Percentiles rank a stretch among this genome's conserved stretches.
phyloP scores from a whole-genome alignment of 495 filamentous ascomycete species.

The Neurospora intermedia region DNA sequence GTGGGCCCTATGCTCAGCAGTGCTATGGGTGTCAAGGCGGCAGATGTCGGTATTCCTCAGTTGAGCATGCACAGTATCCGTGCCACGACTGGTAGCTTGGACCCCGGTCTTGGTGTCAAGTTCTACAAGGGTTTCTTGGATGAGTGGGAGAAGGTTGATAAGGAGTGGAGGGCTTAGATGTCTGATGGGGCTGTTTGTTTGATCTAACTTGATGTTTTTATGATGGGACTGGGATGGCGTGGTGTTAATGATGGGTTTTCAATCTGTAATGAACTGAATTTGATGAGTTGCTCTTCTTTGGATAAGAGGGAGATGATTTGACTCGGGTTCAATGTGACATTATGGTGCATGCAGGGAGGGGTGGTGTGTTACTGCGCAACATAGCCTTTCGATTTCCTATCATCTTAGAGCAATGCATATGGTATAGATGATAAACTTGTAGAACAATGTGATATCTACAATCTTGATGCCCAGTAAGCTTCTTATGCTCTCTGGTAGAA shows the following conservation, averaged over 20 bases:
- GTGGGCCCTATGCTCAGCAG: constrained; percentile 87
- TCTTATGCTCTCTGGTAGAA: background rate
- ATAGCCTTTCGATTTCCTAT: background rate
- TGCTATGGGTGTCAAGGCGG: constrained; percentile 70
- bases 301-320: background rate
- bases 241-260: background rate
- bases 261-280: background rate
- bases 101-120: constrained; percentile 81
- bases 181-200: background rate
- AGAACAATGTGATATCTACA: background rate
- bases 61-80: constrained; percentile 92
- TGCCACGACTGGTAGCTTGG: constrained; percentile 75
- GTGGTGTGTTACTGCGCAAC: background rate
- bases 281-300: background rate
- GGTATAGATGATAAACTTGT: background rate
- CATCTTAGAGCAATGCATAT: background rate
- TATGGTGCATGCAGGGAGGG: background rate
- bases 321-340: background rate
- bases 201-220: background rate
- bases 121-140: constrained; percentile 87
- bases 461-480: background rate
- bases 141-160: constrained; percentile 76
- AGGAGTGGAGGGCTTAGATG: constrained; percentile 48
- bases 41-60: constrained; percentile 88
- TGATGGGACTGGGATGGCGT: background rate